Evolutionary conservation across 441 rosid genomes (phyloP), one percentile per base, ranked within the genome.

Genomic region (Gossypium aridum): DNA sequence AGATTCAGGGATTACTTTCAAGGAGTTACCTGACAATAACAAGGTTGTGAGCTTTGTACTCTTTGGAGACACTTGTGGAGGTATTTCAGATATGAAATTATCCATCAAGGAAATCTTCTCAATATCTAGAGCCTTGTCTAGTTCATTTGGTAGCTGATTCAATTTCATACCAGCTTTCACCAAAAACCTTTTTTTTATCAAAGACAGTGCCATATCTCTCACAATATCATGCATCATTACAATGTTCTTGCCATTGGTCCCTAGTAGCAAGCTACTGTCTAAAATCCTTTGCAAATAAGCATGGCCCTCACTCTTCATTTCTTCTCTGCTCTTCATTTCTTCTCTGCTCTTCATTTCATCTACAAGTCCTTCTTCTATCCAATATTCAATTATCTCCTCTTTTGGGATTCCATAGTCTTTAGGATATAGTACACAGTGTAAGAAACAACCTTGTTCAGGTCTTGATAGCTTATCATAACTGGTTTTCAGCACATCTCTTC

Each of bases 351-450:
- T n/a, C n/a, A n/a, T n/a, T n/a, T n/a, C n/a, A 23, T 3, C 70
- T 34, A 80, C 31, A 77, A 86, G 82, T 64, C 85, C 84, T 71
- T 86, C 86, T 47, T 84, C 86, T 0, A 84, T 10, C 90, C 83
- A 86, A 60, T 80, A 76, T 78, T 84, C 84, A 68, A 80, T 78
- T 2, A 83, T 82, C 54, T 83, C 85, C 49, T 87, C 86, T 20
- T 80, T 82, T 54, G 74, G 73, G 5, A 85, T 74, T 43, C 78
- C 69, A 55, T 80, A 73, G 31, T 76, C 82, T 71, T 72, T 82
- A 2, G 87, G 87, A 76, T 81, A 86, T 19, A 86, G 61, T 68
- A 79, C 77, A 64, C 78, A 73, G 75, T 81, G 64, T 84, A 39
- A 75, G 84, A 86, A 73, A 86, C 81, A 66, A 75, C 2, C 39